Percentiles rank a stretch among this genome's conserved stretches.
These are phyloP conservation scores for Onygenales sp. DNA, from an alignment of 2,329 filamentous ascomycete genomes.

Conservation along the genomic window DNA sequence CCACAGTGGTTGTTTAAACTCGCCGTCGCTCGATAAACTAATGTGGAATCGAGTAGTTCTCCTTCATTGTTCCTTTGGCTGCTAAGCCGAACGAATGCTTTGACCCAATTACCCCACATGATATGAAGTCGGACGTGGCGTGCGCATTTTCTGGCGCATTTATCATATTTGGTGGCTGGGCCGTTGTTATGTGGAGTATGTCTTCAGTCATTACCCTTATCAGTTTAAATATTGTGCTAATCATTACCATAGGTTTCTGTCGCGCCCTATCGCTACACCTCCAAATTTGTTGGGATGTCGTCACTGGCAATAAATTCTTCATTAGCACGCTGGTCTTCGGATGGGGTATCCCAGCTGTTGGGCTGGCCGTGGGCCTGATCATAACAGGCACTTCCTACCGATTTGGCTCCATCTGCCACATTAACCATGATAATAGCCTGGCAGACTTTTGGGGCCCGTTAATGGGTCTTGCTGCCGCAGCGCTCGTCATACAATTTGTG, in stretches of 20 bases:
- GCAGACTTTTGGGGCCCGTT: slow-evolving; percentile 85
- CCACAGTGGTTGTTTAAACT: background rate
- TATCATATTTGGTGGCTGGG: slow-evolving; percentile 76
- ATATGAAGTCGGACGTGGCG: slow-evolving; percentile 71
- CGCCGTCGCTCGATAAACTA: no score
- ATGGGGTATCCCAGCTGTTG: slow-evolving; percentile 72
- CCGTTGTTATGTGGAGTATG: slow-evolving; percentile 70
- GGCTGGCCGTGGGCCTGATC: slow-evolving; percentile 65
- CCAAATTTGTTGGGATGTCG: slow-evolving; percentile 95
- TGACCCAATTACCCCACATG: slow-evolving; percentile 84
- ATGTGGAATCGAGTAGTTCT: slow-evolving; percentile 48
- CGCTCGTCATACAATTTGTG: slow-evolving; percentile 69
- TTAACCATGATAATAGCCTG: slow-evolving; percentile 80
- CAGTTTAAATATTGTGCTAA: background rate
- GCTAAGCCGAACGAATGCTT: slow-evolving; percentile 72
- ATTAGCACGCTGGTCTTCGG: slow-evolving; percentile 69
- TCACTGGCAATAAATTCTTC: slow-evolving; percentile 84
- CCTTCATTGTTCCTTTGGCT: slow-evolving; percentile 81
- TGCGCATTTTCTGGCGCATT: slow-evolving; percentile 86
- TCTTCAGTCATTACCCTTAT: slow-evolving; percentile 5
- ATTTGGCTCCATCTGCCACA: slow-evolving; percentile 85
- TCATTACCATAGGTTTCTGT: slow-evolving; percentile 54
- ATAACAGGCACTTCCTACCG: slow-evolving; percentile 90
- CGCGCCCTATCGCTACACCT: slow-evolving; percentile 86
- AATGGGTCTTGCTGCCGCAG: slow-evolving; percentile 64